phyloP scores from a whole-genome alignment of 441 rosid species.

The Pelargonium exstipulatum region DNA sequence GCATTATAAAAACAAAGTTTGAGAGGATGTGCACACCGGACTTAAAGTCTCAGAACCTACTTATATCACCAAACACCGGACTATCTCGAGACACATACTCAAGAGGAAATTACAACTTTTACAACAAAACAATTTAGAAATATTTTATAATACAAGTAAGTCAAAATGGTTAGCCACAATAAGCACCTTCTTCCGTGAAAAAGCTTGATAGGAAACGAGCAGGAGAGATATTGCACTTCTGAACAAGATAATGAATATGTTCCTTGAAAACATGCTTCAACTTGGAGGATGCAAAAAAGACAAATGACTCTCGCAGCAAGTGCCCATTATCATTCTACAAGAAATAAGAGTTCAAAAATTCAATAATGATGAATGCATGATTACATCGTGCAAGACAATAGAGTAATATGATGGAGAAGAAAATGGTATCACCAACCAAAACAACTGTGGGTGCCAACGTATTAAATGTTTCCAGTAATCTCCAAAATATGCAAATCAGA shows the following conservation, averaged over 20 bases:
- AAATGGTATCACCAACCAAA: slow-evolving; percentile 44
- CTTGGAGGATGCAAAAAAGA: slow-evolving; percentile 55
- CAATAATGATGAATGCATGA: neutral
- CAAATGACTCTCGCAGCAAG: slow-evolving; percentile 51
- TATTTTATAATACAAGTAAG: neutral
- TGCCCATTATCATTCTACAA: slow-evolving; percentile 55
- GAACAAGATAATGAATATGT: slow-evolving; percentile 54
- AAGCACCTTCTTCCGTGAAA: slow-evolving; percentile 67
- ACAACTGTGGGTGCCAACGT: slow-evolving; percentile 34
- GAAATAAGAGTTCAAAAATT: neutral
- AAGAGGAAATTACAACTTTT: neutral
- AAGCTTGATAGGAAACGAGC: slow-evolving; percentile 54
- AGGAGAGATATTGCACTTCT: slow-evolving; percentile 65
- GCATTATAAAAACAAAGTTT: neutral
- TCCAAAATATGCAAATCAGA: slow-evolving; percentile 64
- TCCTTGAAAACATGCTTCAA: slow-evolving; percentile 55
- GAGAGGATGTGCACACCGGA: neutral
- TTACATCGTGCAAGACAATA: neutral
- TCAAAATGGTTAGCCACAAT: slow-evolving; percentile 7
- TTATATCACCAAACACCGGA: neutral
- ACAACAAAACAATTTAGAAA: neutral
- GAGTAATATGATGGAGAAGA: slow-evolving; percentile 13
- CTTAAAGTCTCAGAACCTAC: neutral
- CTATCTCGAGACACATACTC: neutral
- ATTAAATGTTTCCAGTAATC: slow-evolving; percentile 48